These are phyloP conservation scores for Pichia sp. DNA, from an alignment of 1,139 yeast species.

Conservation along the genomic window DNA sequence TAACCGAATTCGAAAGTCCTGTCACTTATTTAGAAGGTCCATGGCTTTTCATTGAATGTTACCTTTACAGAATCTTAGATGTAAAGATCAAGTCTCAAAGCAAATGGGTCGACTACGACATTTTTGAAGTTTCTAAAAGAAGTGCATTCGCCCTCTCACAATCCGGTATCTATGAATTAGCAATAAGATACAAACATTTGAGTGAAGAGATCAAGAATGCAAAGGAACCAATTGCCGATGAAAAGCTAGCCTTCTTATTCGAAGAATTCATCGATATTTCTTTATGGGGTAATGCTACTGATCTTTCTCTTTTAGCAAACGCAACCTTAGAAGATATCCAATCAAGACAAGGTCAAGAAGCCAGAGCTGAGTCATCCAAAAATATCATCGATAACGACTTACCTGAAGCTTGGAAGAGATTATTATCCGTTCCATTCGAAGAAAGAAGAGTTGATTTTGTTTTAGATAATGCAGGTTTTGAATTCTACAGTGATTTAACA, in stretches of 20 bases:
- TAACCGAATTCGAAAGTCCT: constrained; percentile 30
- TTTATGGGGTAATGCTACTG: constrained; percentile 98
- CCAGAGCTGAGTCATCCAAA: constrained; percentile 78
- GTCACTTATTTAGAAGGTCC: constrained; percentile 83
- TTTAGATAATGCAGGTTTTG: constrained; percentile 94
- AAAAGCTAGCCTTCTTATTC: constrained; percentile 50
- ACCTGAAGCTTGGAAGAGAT: constrained; percentile 59
- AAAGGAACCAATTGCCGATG: constrained; percentile 11
- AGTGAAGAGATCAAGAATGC: constrained; percentile 34
- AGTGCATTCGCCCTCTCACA: constrained; percentile 74
- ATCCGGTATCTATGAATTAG: constrained; percentile 78
- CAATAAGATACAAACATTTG: constrained; percentile 61
- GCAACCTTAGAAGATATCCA: constrained; percentile 86
- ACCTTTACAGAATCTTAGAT: constrained; percentile 69
- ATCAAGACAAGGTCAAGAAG: constrained; percentile 87
- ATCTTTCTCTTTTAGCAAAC: constrained; percentile 81
- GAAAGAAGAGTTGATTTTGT: constrained; percentile 71
- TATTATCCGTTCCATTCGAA: constrained; percentile 31
- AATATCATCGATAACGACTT: constrained; percentile 82
- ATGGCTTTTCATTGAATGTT: constrained; percentile 89
- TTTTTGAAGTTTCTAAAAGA: constrained; percentile 68
- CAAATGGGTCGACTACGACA: constrained; percentile 62
- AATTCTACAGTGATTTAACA: constrained; percentile 83
- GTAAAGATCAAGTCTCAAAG: constrained; percentile 39
- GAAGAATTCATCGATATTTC: constrained; percentile 85